Conservation (phyloP, 2,329 filamentous ascomycete genomes). For the Fusarium siculi region DNA sequence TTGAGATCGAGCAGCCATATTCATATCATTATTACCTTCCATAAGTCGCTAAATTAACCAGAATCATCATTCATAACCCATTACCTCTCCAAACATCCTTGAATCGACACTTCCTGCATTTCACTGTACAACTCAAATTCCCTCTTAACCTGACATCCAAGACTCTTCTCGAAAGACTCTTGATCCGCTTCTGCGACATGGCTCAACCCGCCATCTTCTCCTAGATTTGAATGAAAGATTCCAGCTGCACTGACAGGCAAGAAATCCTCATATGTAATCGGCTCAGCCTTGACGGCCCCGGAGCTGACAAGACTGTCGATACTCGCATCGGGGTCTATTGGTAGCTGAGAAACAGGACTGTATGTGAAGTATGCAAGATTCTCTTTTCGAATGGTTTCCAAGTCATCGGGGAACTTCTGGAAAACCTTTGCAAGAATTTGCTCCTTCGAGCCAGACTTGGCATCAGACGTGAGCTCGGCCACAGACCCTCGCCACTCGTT, state of each 20-base stretch:
- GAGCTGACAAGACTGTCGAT: slow-evolving; percentile 49
- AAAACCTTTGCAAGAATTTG: slow-evolving; percentile 47
- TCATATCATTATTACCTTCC: background rate
- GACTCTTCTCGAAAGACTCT: slow-evolving; percentile 1
- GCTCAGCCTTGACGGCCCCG: slow-evolving; percentile 49
- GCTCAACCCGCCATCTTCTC: background rate
- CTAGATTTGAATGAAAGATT: slow-evolving; percentile 60
- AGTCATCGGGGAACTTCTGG: slow-evolving; percentile 54
- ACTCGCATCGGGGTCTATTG: background rate
- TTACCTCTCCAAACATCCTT: background rate
- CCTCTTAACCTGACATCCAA: slow-evolving; percentile 2
- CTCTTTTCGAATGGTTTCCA: slow-evolving; percentile 49
- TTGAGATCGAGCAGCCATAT: background rate
- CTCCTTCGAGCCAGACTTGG: slow-evolving; percentile 17
- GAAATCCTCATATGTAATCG: slow-evolving; percentile 66
- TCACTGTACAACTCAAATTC: slow-evolving; percentile 15
- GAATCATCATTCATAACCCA: background rate
- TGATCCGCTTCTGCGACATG: background rate
- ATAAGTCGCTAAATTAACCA: background rate
- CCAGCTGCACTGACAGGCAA: slow-evolving; percentile 63
- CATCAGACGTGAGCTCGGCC: background rate
- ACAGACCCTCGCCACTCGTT: slow-evolving; percentile 38
- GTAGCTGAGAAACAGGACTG: background rate
- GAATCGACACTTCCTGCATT: slow-evolving; percentile 9
- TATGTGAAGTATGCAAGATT: slow-evolving; percentile 55